phyloP scores from a whole-genome alignment of 2,329 filamentous ascomycete species.

The Pseudogymnoascus sp. region DNA sequence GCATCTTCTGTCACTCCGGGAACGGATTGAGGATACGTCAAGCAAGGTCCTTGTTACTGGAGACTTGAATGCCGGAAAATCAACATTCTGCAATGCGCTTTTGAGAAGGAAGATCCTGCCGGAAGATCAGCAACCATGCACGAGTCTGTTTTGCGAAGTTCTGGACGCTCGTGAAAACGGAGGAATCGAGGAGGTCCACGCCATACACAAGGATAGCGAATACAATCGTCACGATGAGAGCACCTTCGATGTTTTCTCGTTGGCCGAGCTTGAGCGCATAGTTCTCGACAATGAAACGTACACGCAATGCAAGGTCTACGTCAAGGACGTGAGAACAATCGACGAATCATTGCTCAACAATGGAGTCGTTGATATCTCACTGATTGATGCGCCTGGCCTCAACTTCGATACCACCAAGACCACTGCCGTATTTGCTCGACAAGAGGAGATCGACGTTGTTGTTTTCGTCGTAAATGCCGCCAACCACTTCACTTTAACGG shows the following conservation, averaged over 20 bases:
- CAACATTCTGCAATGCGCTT: conserved; percentile 97
- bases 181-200: conserved; percentile 90
- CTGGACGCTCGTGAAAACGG: conserved; percentile 86
- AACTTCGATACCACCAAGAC: conserved; percentile 97
- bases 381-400: conserved; percentile 92
- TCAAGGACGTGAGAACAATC: conserved; percentile 80
- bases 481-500: conserved; percentile 95
- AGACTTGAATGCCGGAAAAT: conserved; percentile 95
- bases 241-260: conserved; percentile 80
- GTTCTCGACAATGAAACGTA: conserved; percentile 85
- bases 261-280: conserved; percentile 77
- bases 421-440: conserved; percentile 90
- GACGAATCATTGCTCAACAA: conserved; percentile 95
- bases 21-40: conserved; percentile 93
- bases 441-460: conserved; percentile 98
- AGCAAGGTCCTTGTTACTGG: conserved; percentile 96
- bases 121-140: conserved; percentile 96
- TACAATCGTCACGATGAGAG: conserved; percentile 91
- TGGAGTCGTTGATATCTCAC: conserved; percentile 92
- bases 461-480: conserved; percentile 97
- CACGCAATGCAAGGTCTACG: conserved; percentile 93
- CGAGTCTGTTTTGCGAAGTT: conserved; percentile 97
- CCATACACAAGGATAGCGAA: conserved; percentile 70
- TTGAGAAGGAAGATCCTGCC: conserved; percentile 86
- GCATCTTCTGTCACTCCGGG: conserved; percentile 77